Evolutionary conservation across 768 basidiomycete genomes (phyloP), one percentile per base, ranked within the genome.

Genomic region (Strobilomyces echinocephalus): DNA sequence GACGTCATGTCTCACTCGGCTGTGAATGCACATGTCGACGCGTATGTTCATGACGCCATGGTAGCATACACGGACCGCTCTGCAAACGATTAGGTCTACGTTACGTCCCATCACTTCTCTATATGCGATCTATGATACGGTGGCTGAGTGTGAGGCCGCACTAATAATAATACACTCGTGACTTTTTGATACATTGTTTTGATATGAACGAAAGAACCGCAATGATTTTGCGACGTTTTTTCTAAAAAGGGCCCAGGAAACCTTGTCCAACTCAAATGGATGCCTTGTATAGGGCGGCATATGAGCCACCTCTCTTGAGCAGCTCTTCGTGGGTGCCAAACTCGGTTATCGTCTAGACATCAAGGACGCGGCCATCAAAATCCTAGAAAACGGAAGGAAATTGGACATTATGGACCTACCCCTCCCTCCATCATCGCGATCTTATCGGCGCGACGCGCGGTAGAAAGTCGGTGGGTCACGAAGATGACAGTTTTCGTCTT

Each of bases 351-450:
- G 79, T 84, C 87, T 88, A 56, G 36, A 42, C 36, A 65, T 38
- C 45, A 15, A 57, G 31, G 41, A 40, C 47, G 57, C 63, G 62
- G 64, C 53, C 26, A 68, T 66, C 58, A 65, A 65, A 57, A 45
- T 20, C 33, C 15, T 30, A 52, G 45, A 45, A 41, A 53, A 42
- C 18, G 54, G 47, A 56, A 26, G 31, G 49, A 44, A 30, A 36
- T 53, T 26, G 54, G 36, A 54, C 36, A 31, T 48, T 12, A 54
- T 43, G 40, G n/a, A 74, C 77, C 55, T 59, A 79, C 77, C 52
- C 88, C 88, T 62, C 79, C 78, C 61, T 90, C 85, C 86, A 91
- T 88, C 83, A 90, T 87, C 40, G 87, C 88, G 58, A 91, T 81
- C 71, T 89, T 90, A 73, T 92, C 88, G 57, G 90, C 90, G 40